A percentile compares a stretch with the other conserved stretches of the same genome.
phyloP scores from a whole-genome alignment of 1,284 basidiomycete species.

The Trichosporon asahii region DNA sequence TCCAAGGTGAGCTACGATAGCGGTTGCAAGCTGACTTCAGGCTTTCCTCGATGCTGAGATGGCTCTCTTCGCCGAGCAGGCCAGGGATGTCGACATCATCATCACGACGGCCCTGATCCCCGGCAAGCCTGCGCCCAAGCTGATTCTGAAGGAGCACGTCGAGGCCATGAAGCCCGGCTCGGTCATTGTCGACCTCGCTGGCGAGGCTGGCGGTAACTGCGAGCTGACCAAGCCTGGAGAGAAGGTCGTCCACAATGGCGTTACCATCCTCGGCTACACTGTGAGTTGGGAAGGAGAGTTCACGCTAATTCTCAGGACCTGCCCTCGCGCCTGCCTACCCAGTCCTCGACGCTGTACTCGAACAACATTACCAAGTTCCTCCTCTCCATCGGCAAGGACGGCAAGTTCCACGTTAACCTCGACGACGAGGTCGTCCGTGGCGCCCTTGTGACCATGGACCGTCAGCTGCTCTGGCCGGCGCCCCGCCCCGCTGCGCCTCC shows the following conservation, averaged over 20 bases:
- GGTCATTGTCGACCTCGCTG: constrained; percentile 76
- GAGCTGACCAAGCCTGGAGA: constrained; percentile 72
- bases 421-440: constrained; percentile 78
- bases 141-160: constrained; percentile 75
- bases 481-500: constrained; percentile 50
- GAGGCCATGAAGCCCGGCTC: constrained; percentile 79
- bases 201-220: constrained; percentile 80
- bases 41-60: constrained; percentile 78
- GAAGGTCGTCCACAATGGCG: constrained; percentile 63
- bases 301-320: constrained; percentile 62
- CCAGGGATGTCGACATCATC: constrained; percentile 79
- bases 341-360: constrained; percentile 79
- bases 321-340: constrained; percentile 75
- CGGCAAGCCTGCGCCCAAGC: constrained; percentile 74
- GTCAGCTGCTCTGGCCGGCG: constrained; percentile 60
- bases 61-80: constrained; percentile 78
- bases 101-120: constrained; percentile 64
- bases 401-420: constrained; percentile 64
- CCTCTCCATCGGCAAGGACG: constrained; percentile 67
- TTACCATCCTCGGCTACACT: constrained; percentile 67
- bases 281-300: constrained; percentile 15
- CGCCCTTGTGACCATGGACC: constrained; percentile 68
- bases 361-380: constrained; percentile 86
- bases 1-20: constrained; percentile 60
- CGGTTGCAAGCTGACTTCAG: constrained; percentile 19